A percentile compares a stretch with the other conserved stretches of the same genome.
phyloP scores from a whole-genome alignment of 148 eudicot genomes.

The Vaccinium macrocarpon region DNA sequence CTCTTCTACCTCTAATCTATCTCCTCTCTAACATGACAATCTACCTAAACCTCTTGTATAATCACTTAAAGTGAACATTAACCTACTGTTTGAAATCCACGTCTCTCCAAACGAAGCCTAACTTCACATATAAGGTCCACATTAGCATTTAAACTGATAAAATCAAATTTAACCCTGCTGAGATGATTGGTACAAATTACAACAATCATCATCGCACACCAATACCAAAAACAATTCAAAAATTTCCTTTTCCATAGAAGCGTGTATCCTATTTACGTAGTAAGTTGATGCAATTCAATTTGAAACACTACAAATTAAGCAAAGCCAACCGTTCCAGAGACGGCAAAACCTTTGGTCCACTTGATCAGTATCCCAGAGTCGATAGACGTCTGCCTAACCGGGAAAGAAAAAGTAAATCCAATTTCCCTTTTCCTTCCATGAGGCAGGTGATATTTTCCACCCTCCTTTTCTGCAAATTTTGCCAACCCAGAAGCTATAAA shows the following conservation, averaged over 20 bases:
- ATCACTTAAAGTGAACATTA: neutral
- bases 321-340: conserved; percentile 61
- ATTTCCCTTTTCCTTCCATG: conserved; percentile 58
- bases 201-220: neutral
- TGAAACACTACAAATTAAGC: neutral
- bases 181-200: neutral
- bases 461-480: conserved; percentile 53
- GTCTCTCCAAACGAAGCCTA: neutral
- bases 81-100: neutral
- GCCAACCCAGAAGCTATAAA: conserved; percentile 67
- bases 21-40: neutral
- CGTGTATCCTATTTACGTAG: neutral
- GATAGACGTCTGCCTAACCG: conserved; percentile 75
- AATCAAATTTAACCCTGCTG: neutral
- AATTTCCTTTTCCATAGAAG: neutral
- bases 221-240: neutral
- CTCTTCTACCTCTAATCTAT: neutral
- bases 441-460: conserved; percentile 38
- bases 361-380: conserved; percentile 71
- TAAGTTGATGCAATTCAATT: neutral
- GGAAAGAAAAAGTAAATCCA: conserved; percentile 85
- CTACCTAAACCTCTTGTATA: neutral
- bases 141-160: neutral
- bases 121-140: neutral
- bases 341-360: conserved; percentile 85